Evolutionary conservation across 2,329 filamentous ascomycete genomes (phyloP).

Genomic region (Phaeosphaeria sp.): DNA sequence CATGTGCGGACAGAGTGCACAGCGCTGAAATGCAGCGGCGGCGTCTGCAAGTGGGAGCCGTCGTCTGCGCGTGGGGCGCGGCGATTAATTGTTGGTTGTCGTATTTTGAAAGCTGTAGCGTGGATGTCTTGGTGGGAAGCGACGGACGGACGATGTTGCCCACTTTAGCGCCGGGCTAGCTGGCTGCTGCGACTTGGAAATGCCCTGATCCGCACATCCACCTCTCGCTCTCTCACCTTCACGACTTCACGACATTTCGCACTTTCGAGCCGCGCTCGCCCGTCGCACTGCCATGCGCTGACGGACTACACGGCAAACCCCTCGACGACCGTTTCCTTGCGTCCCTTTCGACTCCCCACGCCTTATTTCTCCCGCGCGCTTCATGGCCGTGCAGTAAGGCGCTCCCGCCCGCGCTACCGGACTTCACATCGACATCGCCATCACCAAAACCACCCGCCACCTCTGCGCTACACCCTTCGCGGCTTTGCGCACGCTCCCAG

Average conservation of each 20-base stretch:
- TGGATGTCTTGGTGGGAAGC: neutral
- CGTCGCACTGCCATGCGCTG: conserved; percentile 36
- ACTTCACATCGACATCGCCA: conserved; percentile 23
- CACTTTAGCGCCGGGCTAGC: conserved; percentile 15
- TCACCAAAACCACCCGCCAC: conserved; percentile 15
- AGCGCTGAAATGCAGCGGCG: conserved; percentile 6
- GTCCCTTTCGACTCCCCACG: conserved; percentile 18
- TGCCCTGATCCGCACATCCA: too few species aligned
- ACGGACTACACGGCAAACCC: conserved; percentile 13
- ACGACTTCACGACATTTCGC: conserved; percentile 28
- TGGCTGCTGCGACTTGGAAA: conserved; percentile 18
- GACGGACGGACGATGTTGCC: conserved; percentile 2
- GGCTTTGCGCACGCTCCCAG: conserved; percentile 13
- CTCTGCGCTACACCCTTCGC: conserved; percentile 9
- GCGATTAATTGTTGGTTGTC: conserved; percentile 6
- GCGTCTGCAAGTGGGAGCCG: conserved; percentile 3
- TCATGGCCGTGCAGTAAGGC: conserved; percentile 26
- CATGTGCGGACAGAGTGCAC: conserved; percentile 12
- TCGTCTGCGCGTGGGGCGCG: conserved; percentile 3
- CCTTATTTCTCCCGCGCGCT: conserved; percentile 15
- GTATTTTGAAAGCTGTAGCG: conserved; percentile 5
- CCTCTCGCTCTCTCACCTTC: conserved; percentile 18
- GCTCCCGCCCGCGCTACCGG: conserved; percentile 27
- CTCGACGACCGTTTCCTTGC: conserved; percentile 34
- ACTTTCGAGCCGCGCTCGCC: conserved; percentile 26